Evolutionary conservation across 345 rosid genomes (phyloP), one percentile per base, ranked within the genome.

Genomic region (Kernera saxatilis): DNA sequence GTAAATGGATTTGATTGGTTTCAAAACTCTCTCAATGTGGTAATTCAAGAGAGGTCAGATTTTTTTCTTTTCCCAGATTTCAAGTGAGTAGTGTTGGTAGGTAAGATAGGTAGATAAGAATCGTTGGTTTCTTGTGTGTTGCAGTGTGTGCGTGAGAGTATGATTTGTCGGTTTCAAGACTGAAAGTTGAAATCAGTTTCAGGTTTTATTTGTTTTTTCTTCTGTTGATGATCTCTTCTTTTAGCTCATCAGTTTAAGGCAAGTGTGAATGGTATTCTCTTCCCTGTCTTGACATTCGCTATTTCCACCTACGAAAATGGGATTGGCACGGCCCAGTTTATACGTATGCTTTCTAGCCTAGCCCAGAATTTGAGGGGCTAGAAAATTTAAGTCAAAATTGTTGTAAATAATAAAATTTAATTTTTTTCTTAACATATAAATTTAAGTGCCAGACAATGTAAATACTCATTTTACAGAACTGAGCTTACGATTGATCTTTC

Each of bases 1-100:
- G 77, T 73, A 73, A 64, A 73, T 55, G 71, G 50, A 65, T 73
- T 57, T 73, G 77, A 57, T 66, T 73, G 66, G 65, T 9, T 57
- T 23, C 10, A 64, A 45, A 64, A 61, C 61, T 71, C 74, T 36
- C 12, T 57, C 10, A 18, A 30, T 36, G 35, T 46, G 32, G 25
- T 25, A 18, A 25, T 23, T 37, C 41, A 35, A 35, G 25, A 40
- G 57, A 37, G 61, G 61, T 36, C 14, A 26, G 29, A 13, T 10
- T 32, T 15, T 6, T 49, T 6, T 1, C 2, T 63, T 45, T 5
- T 18, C 9, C 14, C 18, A 35, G 77, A 64, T 44, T 55, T 64
- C 13, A 48, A 57, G 67, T 37, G 62, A 56, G 66, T 26, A 55
- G 64, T 44, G 71, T 56, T 73, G 72, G 40, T 73, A 73, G 72